These are phyloP conservation scores for Sporodiniella umbellata DNA, from an alignment of 371 early-diverging fungal genomes.

Conservation along the genomic window DNA sequence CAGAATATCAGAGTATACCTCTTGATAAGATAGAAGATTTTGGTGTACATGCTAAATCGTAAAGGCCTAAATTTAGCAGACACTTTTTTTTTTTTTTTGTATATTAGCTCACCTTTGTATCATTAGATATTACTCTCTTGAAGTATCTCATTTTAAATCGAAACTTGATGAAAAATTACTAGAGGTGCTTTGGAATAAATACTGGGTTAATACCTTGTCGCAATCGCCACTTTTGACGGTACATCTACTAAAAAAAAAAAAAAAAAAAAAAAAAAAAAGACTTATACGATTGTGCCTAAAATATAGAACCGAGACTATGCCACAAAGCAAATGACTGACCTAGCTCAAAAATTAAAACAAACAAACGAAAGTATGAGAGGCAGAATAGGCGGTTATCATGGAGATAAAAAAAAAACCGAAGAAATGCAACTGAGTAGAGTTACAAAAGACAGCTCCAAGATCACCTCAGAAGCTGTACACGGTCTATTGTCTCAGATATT, in stretches of 20 bases:
- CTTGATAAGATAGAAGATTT: conserved; percentile 95
- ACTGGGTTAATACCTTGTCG: conserved; percentile 94
- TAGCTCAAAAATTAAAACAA: conserved; percentile 82
- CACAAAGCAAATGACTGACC: conserved; percentile 74
- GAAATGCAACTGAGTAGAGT: conserved; percentile 70
- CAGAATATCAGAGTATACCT: conserved; percentile 84
- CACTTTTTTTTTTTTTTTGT: conserved; percentile 3
- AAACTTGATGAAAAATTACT: conserved; percentile 79
- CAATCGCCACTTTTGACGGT: conserved; percentile 88
- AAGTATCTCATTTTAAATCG: conserved; percentile 93
- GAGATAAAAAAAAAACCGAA: conserved; percentile 63
- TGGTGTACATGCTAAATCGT: conserved; percentile 91
- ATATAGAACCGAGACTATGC: conserved; percentile 78
- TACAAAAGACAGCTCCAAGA: conserved; percentile 78
- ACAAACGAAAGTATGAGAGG: conserved; percentile 61
- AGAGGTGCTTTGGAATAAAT: conserved; percentile 94
- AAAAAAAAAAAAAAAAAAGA: too few species aligned
- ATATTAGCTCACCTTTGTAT: not conserved
- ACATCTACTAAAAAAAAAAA: too few species aligned
- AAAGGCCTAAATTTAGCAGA: conserved; percentile 4
- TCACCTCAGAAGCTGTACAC: conserved; percentile 76
- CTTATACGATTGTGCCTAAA: conserved; percentile 4
- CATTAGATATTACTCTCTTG: conserved; percentile 80
- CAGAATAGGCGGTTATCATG: conserved; percentile 53
- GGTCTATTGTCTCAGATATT: conserved; percentile 80